Evolutionary conservation across 2,329 filamentous ascomycete genomes (phyloP).

Genomic region (Penicillium sp.): DNA sequence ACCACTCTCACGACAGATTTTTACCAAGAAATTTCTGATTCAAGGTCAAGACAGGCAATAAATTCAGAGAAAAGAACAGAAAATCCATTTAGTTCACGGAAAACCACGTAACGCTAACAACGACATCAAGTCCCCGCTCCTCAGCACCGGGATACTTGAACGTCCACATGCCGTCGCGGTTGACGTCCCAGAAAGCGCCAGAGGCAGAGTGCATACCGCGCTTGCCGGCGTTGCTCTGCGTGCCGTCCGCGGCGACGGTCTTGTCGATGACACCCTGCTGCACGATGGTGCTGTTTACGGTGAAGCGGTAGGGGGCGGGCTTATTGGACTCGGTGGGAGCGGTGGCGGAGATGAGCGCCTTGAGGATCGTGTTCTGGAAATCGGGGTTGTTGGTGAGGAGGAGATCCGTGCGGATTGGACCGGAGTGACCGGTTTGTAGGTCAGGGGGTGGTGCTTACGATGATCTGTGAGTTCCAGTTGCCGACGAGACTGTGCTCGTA

Average conservation of each 20-base stretch:
- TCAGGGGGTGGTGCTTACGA: slow-evolving; percentile 60
- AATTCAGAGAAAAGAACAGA: neutral
- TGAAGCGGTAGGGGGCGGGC: slow-evolving; percentile 79
- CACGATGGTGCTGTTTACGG: slow-evolving; percentile 97
- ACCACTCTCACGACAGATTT: neutral
- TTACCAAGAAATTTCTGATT: neutral
- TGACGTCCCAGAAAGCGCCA: slow-evolving; percentile 54
- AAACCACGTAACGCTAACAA: slow-evolving; percentile 54
- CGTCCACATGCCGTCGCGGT: slow-evolving; percentile 57
- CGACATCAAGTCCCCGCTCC: slow-evolving; percentile 51
- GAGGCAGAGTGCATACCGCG: slow-evolving; percentile 65
- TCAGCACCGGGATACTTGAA: slow-evolving; percentile 53
- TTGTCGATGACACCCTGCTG: slow-evolving; percentile 70
- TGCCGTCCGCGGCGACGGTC: slow-evolving; percentile 57
- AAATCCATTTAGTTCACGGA: slow-evolving; percentile 31
- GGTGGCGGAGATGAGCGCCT: slow-evolving; percentile 46
- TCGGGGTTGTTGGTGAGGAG: neutral
- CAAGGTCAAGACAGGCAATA: neutral
- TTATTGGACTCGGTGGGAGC: slow-evolving; percentile 38
- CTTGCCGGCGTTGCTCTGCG: slow-evolving; percentile 69
- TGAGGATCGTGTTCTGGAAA: slow-evolving; percentile 42
- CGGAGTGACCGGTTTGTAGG: no score
- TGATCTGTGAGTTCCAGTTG: slow-evolving; percentile 89
- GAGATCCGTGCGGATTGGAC: neutral
- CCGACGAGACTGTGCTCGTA: slow-evolving; percentile 88